Base-by-base conservation (phyloP, 148 eudicot species). In the Amaranthus cruentus region DNA sequence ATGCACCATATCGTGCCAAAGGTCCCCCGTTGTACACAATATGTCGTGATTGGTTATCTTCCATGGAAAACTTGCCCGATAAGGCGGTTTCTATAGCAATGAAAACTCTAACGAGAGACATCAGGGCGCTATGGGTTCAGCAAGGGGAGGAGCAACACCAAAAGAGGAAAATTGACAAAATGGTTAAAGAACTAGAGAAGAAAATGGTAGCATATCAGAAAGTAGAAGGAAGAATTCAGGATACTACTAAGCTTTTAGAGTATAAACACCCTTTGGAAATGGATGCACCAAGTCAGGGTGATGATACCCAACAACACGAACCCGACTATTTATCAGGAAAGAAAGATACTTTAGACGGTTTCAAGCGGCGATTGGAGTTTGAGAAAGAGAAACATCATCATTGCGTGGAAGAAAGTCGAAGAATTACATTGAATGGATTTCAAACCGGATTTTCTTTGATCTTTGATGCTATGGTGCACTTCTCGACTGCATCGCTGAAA, bases 381-480 rank as follows among this genome's bases (percentile, higher is more conserved):
- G 99, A 95, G 85, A 92, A 87, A 88, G 95, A 90, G 75, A 90
- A 87, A 72, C 97, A 95, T 77, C 87, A 84, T 54, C 85, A 80
- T 57, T 86, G 75, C 79, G 77, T 92, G 88, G 88, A 92, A 69
- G 89, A 86, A 81, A 92, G 97, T 55, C 91, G 87, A 63, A 79
- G 90, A 78, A 85, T 81, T 55, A 92, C 96, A 9, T 57, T 95
- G 59, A 88, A 88, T 48, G 97, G 99, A 73, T 90, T 95, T 52
- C 97, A 95, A 74, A 86, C 94, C 2, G 96, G 96, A 38, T 90
- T 95, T 71, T 81, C 85, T 63, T 81, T 80, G 78, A 87, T 88
- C 58, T 95, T 95, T 44, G 94, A 92, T 52, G 70, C 90, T 50
- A 73, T 90, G 84, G 86, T 88, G 49, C 87, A 90, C 51, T 95